Percentiles rank a stretch among this genome's conserved stretches.
These are phyloP conservation scores for Flaveria floridana DNA, from an alignment of 140 eudicot genomes.

Conservation along the genomic window DNA sequence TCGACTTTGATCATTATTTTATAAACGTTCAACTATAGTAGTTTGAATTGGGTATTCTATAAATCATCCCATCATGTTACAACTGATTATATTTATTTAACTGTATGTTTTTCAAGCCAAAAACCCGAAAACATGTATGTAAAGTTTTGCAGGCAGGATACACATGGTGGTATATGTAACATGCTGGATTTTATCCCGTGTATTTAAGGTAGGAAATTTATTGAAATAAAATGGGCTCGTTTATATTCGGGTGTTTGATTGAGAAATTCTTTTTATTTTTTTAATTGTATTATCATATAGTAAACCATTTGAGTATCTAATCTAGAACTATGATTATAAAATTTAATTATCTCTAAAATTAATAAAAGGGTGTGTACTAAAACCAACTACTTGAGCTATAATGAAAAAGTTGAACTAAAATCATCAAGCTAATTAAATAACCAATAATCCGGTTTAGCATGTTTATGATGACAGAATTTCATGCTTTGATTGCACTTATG, in stretches of 20 bases:
- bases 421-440: too few relatives aligned
- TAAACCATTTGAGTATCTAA: background rate
- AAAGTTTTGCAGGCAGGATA: conserved; percentile 33
- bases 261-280: background rate
- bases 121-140: conserved; percentile 31
- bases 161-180: conserved; percentile 26
- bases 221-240: conserved; percentile 31
- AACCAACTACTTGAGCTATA: too few relatives aligned
- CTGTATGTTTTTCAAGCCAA: conserved; percentile 26
- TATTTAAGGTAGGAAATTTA: conserved; percentile 29
- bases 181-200: conserved; percentile 36
- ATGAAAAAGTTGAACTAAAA: too few relatives aligned
- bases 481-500: too few relatives aligned
- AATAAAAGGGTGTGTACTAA: too few relatives aligned
- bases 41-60: conserved; percentile 24
- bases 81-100: background rate
- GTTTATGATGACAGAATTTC: too few relatives aligned
- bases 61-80: conserved; percentile 19
- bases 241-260: background rate
- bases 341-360: too few relatives aligned
- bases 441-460: too few relatives aligned
- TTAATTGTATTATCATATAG: background rate
- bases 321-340: background rate
- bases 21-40: conserved; percentile 18
- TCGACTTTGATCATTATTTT: conserved; percentile 49